Base-by-base conservation (phyloP, 345 rosid genomes). In the Acer campestre region DNA sequence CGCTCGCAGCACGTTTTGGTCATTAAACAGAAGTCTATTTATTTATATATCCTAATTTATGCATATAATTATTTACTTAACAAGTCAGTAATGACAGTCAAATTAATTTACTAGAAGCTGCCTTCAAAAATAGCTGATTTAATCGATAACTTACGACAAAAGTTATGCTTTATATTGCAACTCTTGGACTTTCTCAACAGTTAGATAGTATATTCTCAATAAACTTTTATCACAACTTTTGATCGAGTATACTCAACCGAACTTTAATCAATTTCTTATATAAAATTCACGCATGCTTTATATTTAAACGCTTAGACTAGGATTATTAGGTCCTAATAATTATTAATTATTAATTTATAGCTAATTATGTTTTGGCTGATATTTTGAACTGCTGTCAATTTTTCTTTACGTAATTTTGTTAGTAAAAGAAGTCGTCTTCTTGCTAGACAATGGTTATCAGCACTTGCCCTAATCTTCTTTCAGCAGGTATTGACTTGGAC, bases 1-100 rank as follows among this genome's bases (percentile, higher is more conserved):
- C 11, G 75, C 31, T 29, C 31, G 31, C 53, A 53, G 75, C 75
- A 72, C 48, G 53, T 72, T 72, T 58, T 48, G 29, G 63, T 22
- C 23, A 6, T 53, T 29, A 20, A 35, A 18, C 27, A 29, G 46
- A 31, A 14, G 38, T 20, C n/a, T 4, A 35, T 35, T 4, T 35
- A 35, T 35, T 35, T 35, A 3, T 49, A 1, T 51, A 53, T 53
- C 42, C 17, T 55, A 53, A 10, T 40, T 10, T 31, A 31, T 31
- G 18, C 31, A 64, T 29, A 64, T 25, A 25, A 0, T 20, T 46
- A 17, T 20, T 64, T 74, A 6, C 6, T 49, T 48, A 74, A 29
- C 29, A 31, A 64, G 77, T 74, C 70, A 64, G 49, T 29, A 63
- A 18, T 74, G 69, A 6, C 5, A 17, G 69, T 61, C 48, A 63